Evolutionary conservation across 345 rosid species (phyloP).

Genomic region (Microthlaspi erraticum): DNA sequence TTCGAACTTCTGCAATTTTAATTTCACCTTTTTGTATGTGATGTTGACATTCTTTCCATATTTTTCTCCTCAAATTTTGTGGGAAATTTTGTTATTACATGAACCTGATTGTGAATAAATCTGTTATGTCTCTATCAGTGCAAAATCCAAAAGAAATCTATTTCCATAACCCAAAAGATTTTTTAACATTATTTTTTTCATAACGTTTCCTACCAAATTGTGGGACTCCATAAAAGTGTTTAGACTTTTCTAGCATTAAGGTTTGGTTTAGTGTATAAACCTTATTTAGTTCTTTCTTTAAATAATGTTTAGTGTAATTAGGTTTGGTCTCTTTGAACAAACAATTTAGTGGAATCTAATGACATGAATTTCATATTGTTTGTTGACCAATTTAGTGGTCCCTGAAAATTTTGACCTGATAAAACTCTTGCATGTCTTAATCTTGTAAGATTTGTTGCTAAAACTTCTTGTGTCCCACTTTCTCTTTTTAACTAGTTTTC

Average conservation of each 20-base stretch:
- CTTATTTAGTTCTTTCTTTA: not conserved
- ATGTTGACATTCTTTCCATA: slow-evolving; percentile 18
- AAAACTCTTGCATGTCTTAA: slow-evolving; percentile 1
- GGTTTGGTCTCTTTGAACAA: not conserved
- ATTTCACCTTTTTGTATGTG: not conserved
- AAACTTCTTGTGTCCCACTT: slow-evolving; percentile 27
- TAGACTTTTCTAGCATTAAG: slow-evolving; percentile 5
- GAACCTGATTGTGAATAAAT: slow-evolving; percentile 8
- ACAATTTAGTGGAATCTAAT: slow-evolving; percentile 6
- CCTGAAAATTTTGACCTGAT: not conserved
- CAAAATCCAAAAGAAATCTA: not conserved
- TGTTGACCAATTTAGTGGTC: not conserved
- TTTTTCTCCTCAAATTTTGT: not conserved
- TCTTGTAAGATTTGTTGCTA: slow-evolving; percentile 10
- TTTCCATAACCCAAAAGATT: not conserved
- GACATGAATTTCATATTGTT: not conserved
- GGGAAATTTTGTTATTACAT: not conserved
- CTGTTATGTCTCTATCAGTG: not conserved
- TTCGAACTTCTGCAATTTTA: not conserved
- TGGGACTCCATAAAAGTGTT: slow-evolving; percentile 7
- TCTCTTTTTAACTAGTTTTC: slow-evolving; percentile 7
- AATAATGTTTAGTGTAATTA: not conserved
- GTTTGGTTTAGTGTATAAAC: slow-evolving; percentile 1
- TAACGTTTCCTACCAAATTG: not conserved
- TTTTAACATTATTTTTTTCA: not conserved